Percentiles rank a stretch among this genome's conserved stretches.
Conservation (phyloP, 257 asterid genomes). For the Cinchona pubescens region DNA sequence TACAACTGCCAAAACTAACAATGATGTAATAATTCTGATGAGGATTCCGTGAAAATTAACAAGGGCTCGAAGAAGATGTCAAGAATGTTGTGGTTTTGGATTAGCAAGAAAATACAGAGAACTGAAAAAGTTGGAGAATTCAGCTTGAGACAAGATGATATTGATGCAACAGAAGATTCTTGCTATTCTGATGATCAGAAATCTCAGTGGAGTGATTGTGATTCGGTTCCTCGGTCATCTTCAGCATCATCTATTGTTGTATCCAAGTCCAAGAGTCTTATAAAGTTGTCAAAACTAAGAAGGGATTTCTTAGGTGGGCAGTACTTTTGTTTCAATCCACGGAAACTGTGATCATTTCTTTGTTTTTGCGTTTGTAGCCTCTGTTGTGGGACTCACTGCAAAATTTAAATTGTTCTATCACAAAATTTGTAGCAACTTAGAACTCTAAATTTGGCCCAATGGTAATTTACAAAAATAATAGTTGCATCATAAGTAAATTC, state of each 20-base stretch:
- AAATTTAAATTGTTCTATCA: background rate
- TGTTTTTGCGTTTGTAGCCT: background rate
- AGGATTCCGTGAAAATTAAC: background rate
- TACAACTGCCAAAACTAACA: constrained; percentile 10
- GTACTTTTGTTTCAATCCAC: constrained; percentile 21
- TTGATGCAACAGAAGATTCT: background rate
- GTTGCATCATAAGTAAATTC: too few species aligned
- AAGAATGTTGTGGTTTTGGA: constrained; percentile 10
- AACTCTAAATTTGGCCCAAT: too few species aligned
- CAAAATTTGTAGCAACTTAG: too few species aligned
- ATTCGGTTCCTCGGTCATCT: constrained; percentile 11
- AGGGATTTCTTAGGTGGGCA: constrained; percentile 15
- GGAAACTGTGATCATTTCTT: background rate
- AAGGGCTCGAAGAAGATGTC: constrained; percentile 7
- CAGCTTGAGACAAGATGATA: constrained; percentile 11
- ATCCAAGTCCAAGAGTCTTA: background rate
- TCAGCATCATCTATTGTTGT: constrained; percentile 9
- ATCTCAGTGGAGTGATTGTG: background rate
- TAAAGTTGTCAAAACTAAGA: constrained; percentile 16
- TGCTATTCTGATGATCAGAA: background rate
- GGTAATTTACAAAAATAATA: too few species aligned
- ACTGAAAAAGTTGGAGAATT: constrained; percentile 6
- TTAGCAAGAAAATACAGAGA: constrained; percentile 14
- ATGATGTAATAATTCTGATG: background rate
- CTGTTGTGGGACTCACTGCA: background rate